Evolutionary conservation across 225 moss, liverwort and hornwort genomes (phyloP).

Genomic region (Climacium dendroides): DNA sequence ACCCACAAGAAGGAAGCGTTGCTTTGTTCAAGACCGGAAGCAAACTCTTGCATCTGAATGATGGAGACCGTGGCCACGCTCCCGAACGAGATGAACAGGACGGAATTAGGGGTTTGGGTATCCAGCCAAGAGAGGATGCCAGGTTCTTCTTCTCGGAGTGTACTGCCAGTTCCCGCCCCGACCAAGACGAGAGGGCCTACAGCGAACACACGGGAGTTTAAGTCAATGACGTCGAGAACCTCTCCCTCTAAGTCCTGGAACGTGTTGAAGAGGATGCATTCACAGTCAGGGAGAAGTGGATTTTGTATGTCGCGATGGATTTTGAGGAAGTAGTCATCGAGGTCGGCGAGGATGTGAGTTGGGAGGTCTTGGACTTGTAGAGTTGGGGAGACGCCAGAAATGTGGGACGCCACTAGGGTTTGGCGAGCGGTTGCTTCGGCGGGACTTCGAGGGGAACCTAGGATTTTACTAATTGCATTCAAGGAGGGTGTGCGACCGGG

Average conservation of each 20-base stretch:
- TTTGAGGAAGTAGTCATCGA: neutral
- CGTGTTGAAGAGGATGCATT: conserved; percentile 13
- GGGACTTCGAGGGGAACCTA: neutral
- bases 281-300: neutral
- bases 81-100: conserved; percentile 13
- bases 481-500: neutral
- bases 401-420: neutral
- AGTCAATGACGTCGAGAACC: neutral
- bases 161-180: neutral
- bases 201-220: neutral
- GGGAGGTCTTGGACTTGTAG: conserved; percentile 8
- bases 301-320: neutral
- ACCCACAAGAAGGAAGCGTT: conserved; percentile 13
- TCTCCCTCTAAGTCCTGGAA: conserved; percentile 15
- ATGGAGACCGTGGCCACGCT: neutral
- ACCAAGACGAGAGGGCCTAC: conserved; percentile 6
- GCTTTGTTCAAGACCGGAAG: conserved; percentile 13
- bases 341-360: neutral
- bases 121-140: conserved; percentile 12
- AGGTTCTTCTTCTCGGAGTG: neutral
- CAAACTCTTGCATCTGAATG: conserved; percentile 7
- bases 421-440: neutral
- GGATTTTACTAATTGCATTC: neutral
- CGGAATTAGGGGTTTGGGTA: neutral
- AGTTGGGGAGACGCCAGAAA: neutral